phyloP scores from a whole-genome alignment of 768 basidiomycete species.

The Trametes meyenii region DNA sequence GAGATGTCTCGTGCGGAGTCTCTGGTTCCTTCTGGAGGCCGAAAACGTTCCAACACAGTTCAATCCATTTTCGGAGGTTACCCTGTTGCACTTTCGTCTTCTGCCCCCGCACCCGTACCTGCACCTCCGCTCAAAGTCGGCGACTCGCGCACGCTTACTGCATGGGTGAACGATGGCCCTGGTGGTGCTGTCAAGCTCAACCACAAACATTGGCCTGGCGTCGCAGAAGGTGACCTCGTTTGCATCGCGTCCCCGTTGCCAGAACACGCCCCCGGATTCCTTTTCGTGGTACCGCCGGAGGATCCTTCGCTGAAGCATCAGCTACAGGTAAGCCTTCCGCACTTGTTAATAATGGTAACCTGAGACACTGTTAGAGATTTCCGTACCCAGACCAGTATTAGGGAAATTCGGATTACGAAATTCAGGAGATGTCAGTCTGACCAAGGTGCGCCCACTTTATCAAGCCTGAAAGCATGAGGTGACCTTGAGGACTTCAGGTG shows the following conservation, averaged over 20 bases:
- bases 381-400: constrained; percentile 71
- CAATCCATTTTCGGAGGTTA: constrained; percentile 62
- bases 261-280: constrained; percentile 47
- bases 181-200: constrained; percentile 68
- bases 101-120: not conserved
- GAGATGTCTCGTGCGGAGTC: constrained; percentile 59
- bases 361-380: constrained; percentile 51
- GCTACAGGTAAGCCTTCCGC: constrained; percentile 52
- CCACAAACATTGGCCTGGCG: constrained; percentile 76
- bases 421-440: constrained; percentile 69
- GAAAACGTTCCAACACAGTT: constrained; percentile 74
- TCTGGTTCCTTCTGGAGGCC: constrained; percentile 52
- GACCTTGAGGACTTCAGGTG: constrained; percentile 47
- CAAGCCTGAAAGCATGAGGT: not conserved
- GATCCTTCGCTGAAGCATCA: constrained; percentile 63
- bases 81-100: constrained; percentile 26
- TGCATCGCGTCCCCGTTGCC: constrained; percentile 49
- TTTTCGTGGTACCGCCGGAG: constrained; percentile 70
- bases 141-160: constrained; percentile 62
- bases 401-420: constrained; percentile 73
- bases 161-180: constrained; percentile 73
- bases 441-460: constrained; percentile 52
- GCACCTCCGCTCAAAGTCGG: constrained; percentile 57
- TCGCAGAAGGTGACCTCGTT: constrained; percentile 74
- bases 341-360: not conserved